These are phyloP conservation scores for Mycena rosella DNA, from an alignment of 768 basidiomycete species.

Conservation along the genomic window DNA sequence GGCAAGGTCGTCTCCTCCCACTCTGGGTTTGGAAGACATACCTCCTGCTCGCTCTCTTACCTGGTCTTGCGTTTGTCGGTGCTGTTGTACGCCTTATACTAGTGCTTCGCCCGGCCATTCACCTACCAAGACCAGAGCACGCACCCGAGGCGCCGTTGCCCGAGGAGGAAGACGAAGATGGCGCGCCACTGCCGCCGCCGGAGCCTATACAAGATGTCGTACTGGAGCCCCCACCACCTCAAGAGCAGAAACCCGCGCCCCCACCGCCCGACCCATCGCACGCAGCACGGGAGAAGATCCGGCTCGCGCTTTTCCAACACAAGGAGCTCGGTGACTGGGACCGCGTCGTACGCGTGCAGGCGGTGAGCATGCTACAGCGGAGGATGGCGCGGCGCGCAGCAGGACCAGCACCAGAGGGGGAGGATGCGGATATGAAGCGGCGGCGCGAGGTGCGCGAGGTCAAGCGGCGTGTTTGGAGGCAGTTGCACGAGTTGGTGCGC, in stretches of 20 bases:
- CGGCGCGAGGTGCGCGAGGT: not conserved
- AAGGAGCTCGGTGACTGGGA: not conserved
- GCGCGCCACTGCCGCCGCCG: too few relatives aligned
- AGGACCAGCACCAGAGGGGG: not conserved
- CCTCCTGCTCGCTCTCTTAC: not conserved
- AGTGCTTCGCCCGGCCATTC: not conserved
- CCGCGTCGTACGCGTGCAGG: not conserved
- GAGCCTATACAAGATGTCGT: not conserved
- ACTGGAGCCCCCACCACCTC: not conserved
- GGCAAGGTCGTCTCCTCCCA: not conserved
- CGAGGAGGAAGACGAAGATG: too few relatives aligned
- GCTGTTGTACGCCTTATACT: not conserved
- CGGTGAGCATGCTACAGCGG: not conserved
- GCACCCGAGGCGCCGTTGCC: not conserved
- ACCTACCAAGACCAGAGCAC: not conserved
- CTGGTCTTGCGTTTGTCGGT: not conserved
- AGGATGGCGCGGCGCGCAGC: not conserved
- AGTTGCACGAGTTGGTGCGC: not conserved
- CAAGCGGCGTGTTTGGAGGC: not conserved
- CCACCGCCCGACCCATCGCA: not conserved
- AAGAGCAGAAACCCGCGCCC: not conserved
- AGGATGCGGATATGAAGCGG: not conserved
- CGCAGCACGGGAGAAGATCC: not conserved
- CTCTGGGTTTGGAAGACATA: not conserved
- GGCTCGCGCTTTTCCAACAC: not conserved